Percentiles rank a stretch among this genome's conserved stretches.
These are phyloP conservation scores for Paramyrothecium roridum DNA, from an alignment of 2,329 filamentous ascomycete species.

Conservation along the genomic window DNA sequence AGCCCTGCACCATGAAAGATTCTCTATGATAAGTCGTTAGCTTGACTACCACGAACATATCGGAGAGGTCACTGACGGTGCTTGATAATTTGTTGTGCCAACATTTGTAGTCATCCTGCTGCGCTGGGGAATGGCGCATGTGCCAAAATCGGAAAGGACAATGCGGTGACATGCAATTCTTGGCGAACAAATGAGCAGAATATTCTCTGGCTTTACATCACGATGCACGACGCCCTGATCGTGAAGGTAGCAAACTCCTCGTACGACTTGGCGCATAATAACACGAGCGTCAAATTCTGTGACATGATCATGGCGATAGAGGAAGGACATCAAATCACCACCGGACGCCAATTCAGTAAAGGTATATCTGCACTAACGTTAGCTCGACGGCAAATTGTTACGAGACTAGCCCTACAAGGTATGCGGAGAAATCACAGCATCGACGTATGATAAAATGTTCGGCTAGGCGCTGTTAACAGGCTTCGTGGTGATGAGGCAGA, in stretches of 20 bases:
- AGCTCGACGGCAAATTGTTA: background rate
- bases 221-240: slow-evolving; percentile 47
- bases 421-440: slow-evolving; percentile 45
- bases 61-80: slow-evolving; percentile 38
- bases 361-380: slow-evolving; percentile 37
- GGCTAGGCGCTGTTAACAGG: slow-evolving; percentile 34
- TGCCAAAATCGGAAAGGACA: slow-evolving; percentile 51
- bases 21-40: slow-evolving; percentile 29
- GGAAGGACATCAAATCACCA: slow-evolving; percentile 50
- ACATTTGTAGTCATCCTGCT: slow-evolving; percentile 40
- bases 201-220: slow-evolving; percentile 53
- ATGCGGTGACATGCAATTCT: slow-evolving; percentile 39
- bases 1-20: slow-evolving; percentile 15
- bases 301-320: slow-evolving; percentile 30
- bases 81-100: slow-evolving; percentile 45
- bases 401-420: slow-evolving; percentile 35
- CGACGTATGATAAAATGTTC: slow-evolving; percentile 50
- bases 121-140: slow-evolving; percentile 37
- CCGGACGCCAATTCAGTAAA: slow-evolving; percentile 56
- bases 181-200: slow-evolving; percentile 45
- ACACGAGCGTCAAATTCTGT: slow-evolving; percentile 39
- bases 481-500: background rate
- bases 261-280: slow-evolving; percentile 45
- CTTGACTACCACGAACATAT: background rate
- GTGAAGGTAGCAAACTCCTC: slow-evolving; percentile 45